These are phyloP conservation scores for Lasiodiplodia sp. DNA, from an alignment of 2,329 filamentous ascomycete genomes.

Conservation along the genomic window DNA sequence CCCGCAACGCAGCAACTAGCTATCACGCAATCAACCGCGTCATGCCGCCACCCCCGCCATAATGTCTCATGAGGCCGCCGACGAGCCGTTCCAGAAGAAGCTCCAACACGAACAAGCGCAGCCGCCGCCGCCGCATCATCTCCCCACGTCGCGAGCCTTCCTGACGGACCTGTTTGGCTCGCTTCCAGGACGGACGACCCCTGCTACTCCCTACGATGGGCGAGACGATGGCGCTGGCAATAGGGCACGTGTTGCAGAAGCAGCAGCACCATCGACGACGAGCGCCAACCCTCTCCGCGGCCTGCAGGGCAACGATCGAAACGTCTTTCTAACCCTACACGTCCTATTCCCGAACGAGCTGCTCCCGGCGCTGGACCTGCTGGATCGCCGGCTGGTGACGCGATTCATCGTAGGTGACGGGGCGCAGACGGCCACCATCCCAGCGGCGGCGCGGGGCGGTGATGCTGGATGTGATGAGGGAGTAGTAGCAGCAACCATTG, in stretches of 20 bases:
- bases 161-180: constrained; percentile 44
- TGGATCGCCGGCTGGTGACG: constrained; percentile 78
- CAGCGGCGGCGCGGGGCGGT: not conserved
- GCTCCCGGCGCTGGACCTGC: constrained; percentile 83
- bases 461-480: not conserved
- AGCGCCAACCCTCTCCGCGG: constrained; percentile 36
- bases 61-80: constrained; percentile 10
- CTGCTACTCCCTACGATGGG: not conserved
- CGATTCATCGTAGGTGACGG: constrained; percentile 45
- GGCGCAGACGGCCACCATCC: not conserved
- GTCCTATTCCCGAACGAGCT: constrained; percentile 82
- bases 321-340: constrained; percentile 78
- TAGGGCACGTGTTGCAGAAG: not conserved
- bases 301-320: constrained; percentile 47
- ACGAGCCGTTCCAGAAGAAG: not conserved
- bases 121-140: constrained; percentile 7
- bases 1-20: constrained; percentile 19
- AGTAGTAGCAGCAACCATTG: not conserved
- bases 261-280: not conserved
- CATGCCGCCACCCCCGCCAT: constrained; percentile 20
- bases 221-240: not conserved
- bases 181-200: constrained; percentile 31
- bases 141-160: constrained; percentile 40
- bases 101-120: not conserved
- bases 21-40: not conserved